Base-by-base conservation (phyloP, 352 stramenopile species). In the Globisporangium nodosum region DNA sequence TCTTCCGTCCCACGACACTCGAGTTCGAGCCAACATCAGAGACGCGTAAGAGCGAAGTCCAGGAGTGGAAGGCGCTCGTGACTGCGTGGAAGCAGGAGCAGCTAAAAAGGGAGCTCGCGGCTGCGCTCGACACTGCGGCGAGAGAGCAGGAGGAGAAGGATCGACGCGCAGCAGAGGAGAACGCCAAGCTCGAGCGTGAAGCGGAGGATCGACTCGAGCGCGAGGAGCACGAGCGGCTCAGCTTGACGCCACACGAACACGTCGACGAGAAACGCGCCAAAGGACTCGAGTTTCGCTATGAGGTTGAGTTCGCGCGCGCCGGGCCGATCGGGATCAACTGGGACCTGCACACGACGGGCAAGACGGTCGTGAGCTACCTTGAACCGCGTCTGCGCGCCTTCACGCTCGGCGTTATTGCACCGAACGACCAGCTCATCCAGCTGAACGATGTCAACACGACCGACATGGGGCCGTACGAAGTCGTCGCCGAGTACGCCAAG, bases 281-380 rank as follows among this genome's bases (percentile, higher is more conserved):
- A 9, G 79, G 74, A 5, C 56, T 66, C 48, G 79, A 89, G 50
- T 89, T 91, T 53, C 81, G 79, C 3, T 91, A 87, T 54, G 78
- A 81, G 30, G 78, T 81, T 21, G 61, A 77, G 35, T 89, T 91
- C 55, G 65, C 64, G 24, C 75, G 69, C 1, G 70, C 65, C 20
- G 76, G 76, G 18, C 73, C 81, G 7, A 85, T 89, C 27, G 81
- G 81, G 12, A 67, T 89, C 47, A 85, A 88, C 57, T 91, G 81
- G 81, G 77, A 91, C 55, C 56, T 88, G 49, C 65, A 84, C 46
- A 73, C 69, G 40, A 58, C 43, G 18, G 65, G 78, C 48, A 76
- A 72, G 30, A 77, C 78, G 0, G 54, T 89, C 20, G 78, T 88
- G 31, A 88, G 75, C 33, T 69, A 80, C 60, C 59, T 91, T 18